phyloP scores from a whole-genome alignment of 163 green algal species.

The Prototheca wickerhamii region DNA sequence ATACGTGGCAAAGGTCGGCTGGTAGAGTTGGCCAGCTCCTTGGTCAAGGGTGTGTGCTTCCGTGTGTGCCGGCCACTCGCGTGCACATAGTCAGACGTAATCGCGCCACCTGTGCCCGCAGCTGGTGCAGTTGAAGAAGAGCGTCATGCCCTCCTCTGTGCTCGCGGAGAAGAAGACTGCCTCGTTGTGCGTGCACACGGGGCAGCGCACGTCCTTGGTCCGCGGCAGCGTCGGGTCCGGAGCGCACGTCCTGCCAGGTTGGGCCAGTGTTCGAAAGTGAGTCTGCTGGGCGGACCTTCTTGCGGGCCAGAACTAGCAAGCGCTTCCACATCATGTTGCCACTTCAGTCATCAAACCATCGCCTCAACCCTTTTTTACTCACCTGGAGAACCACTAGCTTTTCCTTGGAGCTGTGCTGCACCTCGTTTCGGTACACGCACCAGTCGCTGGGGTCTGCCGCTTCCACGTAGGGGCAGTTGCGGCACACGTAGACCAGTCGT shows the following conservation, averaged over 20 bases:
- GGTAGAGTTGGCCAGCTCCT: no score
- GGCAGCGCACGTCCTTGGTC: constrained; percentile 72
- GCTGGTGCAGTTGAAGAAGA: constrained; percentile 78
- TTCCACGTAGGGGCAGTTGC: constrained; percentile 74
- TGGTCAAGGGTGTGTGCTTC: no score
- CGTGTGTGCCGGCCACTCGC: no score
- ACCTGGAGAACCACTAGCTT: constrained; percentile 61
- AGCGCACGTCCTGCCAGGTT: constrained; percentile 62
- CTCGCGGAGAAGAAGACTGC: constrained; percentile 74
- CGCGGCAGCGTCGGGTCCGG: constrained; percentile 78
- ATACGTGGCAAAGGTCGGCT: no score
- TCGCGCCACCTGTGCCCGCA: constrained; percentile 74
- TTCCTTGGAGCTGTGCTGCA: constrained; percentile 65
- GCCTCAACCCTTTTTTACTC: background rate
- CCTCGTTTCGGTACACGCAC: constrained; percentile 67
- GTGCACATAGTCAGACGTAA: constrained; percentile 63
- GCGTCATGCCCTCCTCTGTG: constrained; percentile 79
- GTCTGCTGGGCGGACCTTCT: background rate
- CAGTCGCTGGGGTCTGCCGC: constrained; percentile 50
- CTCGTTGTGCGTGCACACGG: constrained; percentile 70
- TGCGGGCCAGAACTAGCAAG: background rate
- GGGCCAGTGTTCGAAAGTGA: background rate
- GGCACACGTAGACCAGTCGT: constrained; percentile 74
- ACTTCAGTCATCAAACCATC: background rate
- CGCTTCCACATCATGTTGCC: background rate